phyloP scores from a whole-genome alignment of 495 filamentous ascomycete genomes.

The Oleoguttula mirabilis region DNA sequence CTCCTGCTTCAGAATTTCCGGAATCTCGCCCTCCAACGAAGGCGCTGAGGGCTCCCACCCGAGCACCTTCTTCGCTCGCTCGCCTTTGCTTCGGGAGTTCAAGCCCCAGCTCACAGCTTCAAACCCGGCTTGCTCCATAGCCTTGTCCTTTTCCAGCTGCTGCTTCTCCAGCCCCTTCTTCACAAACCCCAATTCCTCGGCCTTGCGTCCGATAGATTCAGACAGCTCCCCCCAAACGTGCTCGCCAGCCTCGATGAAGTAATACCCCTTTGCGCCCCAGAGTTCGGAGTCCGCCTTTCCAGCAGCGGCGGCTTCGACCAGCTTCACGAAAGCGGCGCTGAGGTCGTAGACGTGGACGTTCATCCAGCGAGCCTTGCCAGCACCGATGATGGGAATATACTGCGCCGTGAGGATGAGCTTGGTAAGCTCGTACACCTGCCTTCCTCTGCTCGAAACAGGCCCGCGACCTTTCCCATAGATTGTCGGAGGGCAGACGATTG shows the following conservation, averaged over 20 bases:
- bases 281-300: conserved; percentile 47
- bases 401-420: conserved; percentile 45
- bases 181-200: conserved; percentile 51
- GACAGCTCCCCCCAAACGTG: conserved; percentile 62
- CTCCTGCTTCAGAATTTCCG: conserved; percentile 36
- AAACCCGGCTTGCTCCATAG: conserved; percentile 16
- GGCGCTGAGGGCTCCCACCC: conserved; percentile 45
- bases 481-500: conserved; percentile 63
- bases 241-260: conserved; percentile 56
- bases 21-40: conserved; percentile 40
- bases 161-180: conserved; percentile 27
- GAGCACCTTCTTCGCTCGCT: conserved; percentile 45
- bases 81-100: conserved; percentile 48
- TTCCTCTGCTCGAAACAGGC: conserved; percentile 51
- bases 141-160: conserved; percentile 13
- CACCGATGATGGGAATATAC: conserved; percentile 48
- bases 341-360: conserved; percentile 64
- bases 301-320: conserved; percentile 51
- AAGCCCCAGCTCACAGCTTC: conserved; percentile 34
- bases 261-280: conserved; percentile 61
- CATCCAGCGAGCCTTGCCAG: conserved; percentile 59
- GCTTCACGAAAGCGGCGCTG: conserved; percentile 46
- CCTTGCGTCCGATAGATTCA: conserved; percentile 44
- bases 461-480: conserved; percentile 63
- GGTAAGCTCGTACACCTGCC: conserved; percentile 51